Conservation (phyloP, 1,284 basidiomycete species). For the Irpex sp. region DNA sequence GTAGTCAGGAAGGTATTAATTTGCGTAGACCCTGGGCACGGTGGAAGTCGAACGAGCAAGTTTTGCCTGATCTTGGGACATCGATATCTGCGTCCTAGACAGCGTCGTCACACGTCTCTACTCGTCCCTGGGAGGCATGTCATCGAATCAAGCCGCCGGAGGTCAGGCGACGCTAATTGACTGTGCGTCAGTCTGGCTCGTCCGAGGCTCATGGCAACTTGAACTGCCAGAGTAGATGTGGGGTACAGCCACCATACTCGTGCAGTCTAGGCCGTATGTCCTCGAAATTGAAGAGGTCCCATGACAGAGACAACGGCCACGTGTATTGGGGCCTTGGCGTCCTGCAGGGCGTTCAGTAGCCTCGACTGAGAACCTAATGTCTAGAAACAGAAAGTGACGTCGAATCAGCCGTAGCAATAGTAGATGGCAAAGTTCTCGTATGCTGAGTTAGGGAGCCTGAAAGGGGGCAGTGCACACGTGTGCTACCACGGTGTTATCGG, state of each 20-base stretch:
- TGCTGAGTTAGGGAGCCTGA: background rate
- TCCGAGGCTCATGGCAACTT: background rate
- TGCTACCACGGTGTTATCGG: background rate
- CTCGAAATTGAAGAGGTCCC: background rate
- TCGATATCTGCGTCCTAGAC: too few relatives aligned
- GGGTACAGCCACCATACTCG: background rate
- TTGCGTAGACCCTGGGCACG: too few relatives aligned
- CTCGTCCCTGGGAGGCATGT: too few relatives aligned
- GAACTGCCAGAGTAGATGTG: background rate
- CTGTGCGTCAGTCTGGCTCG: too few relatives aligned
- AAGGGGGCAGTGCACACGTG: background rate
- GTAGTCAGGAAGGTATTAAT: too few relatives aligned
- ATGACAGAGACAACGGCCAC: background rate
- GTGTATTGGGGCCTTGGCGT: background rate
- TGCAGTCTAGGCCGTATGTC: background rate
- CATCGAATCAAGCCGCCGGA: too few relatives aligned
- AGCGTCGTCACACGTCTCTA: too few relatives aligned
- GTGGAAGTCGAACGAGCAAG: too few relatives aligned
- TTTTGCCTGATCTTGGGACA: too few relatives aligned
- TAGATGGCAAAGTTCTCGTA: background rate
- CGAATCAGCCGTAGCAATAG: background rate
- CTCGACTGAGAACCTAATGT: background rate
- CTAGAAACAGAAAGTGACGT: background rate
- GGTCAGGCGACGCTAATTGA: too few relatives aligned
- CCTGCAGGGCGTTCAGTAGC: background rate